Evolutionary conservation across 257 asterid species (phyloP).

Genomic region (Solanum ossicruentum): DNA sequence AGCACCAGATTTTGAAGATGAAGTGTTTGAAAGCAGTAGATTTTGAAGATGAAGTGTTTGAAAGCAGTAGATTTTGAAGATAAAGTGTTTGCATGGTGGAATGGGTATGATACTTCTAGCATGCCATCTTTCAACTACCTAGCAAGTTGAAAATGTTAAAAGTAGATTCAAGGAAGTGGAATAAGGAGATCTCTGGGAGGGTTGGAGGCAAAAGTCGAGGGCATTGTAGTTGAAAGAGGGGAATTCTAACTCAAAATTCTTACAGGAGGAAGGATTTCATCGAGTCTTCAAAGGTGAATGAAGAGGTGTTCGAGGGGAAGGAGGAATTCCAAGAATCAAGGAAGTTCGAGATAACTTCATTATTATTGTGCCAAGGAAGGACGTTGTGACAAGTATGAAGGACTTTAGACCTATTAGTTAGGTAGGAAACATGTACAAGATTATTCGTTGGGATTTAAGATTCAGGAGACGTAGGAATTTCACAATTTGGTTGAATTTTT

Average conservation of each 20-base stretch:
- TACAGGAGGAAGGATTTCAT: neutral
- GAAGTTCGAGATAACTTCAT: too few species aligned
- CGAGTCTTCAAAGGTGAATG: neutral
- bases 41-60: neutral
- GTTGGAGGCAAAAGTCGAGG: neutral
- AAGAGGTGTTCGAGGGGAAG: neutral
- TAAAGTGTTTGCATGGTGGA: neutral
- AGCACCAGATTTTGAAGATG: neutral
- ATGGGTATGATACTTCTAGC: neutral
- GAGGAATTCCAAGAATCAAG: too few species aligned
- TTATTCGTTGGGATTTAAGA: neutral
- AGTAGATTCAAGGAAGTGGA: too few species aligned
- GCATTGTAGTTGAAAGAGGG: neutral
- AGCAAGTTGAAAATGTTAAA: neutral
- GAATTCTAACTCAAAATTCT: neutral
- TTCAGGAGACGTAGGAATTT: neutral
- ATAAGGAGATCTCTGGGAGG: neutral
- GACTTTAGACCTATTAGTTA: too few species aligned
- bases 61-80: neutral
- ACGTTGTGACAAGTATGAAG: too few species aligned
- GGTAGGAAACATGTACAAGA: neutral
- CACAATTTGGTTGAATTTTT: neutral
- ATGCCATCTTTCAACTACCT: neutral
- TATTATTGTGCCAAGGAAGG: too few species aligned
- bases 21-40: neutral